Conservation (phyloP, 306 rosid genomes). For the Lithocarpus polystachyus region DNA sequence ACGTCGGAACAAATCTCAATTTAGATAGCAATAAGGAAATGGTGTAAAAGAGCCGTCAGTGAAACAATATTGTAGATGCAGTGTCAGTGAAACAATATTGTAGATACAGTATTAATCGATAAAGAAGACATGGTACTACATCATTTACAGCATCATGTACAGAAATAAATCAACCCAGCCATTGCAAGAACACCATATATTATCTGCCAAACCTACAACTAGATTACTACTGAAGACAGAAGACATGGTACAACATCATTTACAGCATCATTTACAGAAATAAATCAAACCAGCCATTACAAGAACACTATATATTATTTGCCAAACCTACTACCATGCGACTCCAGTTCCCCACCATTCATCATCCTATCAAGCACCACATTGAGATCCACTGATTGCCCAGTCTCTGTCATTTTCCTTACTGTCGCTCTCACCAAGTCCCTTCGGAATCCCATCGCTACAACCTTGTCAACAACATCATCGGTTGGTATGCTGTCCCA, state of each 20-base stretch:
- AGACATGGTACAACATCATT: neutral
- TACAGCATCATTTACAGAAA: neutral
- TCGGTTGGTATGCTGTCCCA: slow-evolving; percentile 19
- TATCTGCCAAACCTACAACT: too few species aligned
- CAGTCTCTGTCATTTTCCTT: slow-evolving; percentile 40
- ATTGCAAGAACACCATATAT: too few species aligned
- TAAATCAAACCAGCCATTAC: neutral
- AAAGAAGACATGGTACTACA: too few species aligned
- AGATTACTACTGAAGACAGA: neutral
- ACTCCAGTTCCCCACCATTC: slow-evolving; percentile 27
- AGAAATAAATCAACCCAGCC: too few species aligned
- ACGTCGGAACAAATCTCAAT: neutral
- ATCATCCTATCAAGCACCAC: slow-evolving; percentile 41
- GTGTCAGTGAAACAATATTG: too few species aligned
- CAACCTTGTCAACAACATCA: slow-evolving; percentile 42
- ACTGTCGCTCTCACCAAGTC: slow-evolving; percentile 43
- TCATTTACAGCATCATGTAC: too few species aligned
- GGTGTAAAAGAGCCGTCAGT: neutral
- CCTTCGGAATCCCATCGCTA: slow-evolving; percentile 50
- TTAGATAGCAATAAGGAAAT: neutral
- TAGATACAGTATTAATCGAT: too few species aligned
- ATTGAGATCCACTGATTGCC: slow-evolving; percentile 38
- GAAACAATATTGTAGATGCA: neutral
- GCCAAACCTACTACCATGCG: slow-evolving; percentile 9
- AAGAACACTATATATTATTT: neutral